phyloP scores from a whole-genome alignment of 2,329 filamentous ascomycete genomes.

The Talaromyces sp. region DNA sequence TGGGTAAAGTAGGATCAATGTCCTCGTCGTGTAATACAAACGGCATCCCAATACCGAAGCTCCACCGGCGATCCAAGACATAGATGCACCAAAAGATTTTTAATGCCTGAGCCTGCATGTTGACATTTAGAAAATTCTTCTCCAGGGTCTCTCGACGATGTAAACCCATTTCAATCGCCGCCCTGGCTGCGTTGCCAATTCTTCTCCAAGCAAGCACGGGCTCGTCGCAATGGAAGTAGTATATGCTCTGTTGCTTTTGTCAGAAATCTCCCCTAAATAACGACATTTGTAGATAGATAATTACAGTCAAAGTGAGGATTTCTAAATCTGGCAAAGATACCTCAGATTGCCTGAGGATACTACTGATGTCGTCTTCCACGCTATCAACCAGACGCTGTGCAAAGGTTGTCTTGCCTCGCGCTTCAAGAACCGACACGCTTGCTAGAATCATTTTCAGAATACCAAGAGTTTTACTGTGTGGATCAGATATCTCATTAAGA shows the following conservation, averaged over 20 bases:
- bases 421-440: not conserved
- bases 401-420: not conserved
- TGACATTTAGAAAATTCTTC: not conserved
- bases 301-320: slow-evolving; percentile 1
- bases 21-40: slow-evolving; percentile 4
- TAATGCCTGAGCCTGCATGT: not conserved
- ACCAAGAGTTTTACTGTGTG: not conserved
- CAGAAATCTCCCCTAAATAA: not conserved
- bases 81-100: slow-evolving; percentile 14
- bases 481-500: not conserved
- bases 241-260: not conserved
- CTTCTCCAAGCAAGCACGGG: slow-evolving; percentile 4
- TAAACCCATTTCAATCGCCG: slow-evolving; percentile 70
- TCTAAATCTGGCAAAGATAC: not conserved
- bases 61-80: slow-evolving; percentile 14
- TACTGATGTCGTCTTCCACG: not conserved
- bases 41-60: slow-evolving; percentile 8
- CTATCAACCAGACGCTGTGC: not conserved
- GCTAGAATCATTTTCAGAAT: not conserved
- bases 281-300: not conserved
- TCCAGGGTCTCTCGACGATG: not conserved
- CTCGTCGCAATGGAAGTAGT: slow-evolving; percentile 9
- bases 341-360: not conserved
- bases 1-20: not conserved
- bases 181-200: slow-evolving; percentile 36